Evolutionary conservation across 2,329 filamentous ascomycete genomes (phyloP).

Genomic region (Talaromyces sp.): DNA sequence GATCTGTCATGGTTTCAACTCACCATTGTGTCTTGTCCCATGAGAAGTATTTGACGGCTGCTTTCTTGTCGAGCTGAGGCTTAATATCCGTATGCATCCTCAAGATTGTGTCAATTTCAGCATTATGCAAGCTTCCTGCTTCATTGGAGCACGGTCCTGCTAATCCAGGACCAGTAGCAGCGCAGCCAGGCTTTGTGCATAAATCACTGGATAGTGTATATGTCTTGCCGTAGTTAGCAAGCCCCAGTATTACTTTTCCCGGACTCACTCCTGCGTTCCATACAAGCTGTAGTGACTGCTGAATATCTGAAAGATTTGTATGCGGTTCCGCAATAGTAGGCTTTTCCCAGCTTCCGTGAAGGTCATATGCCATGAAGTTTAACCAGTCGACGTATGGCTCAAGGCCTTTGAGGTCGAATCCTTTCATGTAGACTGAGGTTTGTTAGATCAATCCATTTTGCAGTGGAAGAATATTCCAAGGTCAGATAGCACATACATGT

Average conservation of each 20-base stretch:
- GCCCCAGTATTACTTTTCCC: slow-evolving; percentile 29
- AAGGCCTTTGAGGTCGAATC: slow-evolving; percentile 29
- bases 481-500: slow-evolving; percentile 7
- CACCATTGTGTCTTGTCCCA: slow-evolving; percentile 23
- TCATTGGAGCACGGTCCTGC: slow-evolving; percentile 26
- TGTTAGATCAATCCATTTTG: not conserved
- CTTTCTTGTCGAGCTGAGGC: slow-evolving; percentile 24
- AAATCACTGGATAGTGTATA: slow-evolving; percentile 26
- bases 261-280: slow-evolving; percentile 32
- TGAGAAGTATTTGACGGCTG: slow-evolving; percentile 23
- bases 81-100: slow-evolving; percentile 21
- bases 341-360: slow-evolving; percentile 32
- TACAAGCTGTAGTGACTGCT: slow-evolving; percentile 26
- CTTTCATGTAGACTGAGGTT: slow-evolving; percentile 22
- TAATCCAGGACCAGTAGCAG: slow-evolving; percentile 24
- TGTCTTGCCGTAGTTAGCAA: slow-evolving; percentile 33
- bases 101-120: slow-evolving; percentile 30
- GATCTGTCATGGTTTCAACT: not conserved
- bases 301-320: slow-evolving; percentile 20
- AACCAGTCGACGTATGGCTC: slow-evolving; percentile 22
- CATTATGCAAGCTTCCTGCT: slow-evolving; percentile 26
- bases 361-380: slow-evolving; percentile 23
- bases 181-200: slow-evolving; percentile 28
- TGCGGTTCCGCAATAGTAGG: slow-evolving; percentile 15
- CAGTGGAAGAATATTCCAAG: not conserved